These are phyloP conservation scores for Scleroderma citrinum DNA, from an alignment of 768 basidiomycete genomes.

Conservation along the genomic window DNA sequence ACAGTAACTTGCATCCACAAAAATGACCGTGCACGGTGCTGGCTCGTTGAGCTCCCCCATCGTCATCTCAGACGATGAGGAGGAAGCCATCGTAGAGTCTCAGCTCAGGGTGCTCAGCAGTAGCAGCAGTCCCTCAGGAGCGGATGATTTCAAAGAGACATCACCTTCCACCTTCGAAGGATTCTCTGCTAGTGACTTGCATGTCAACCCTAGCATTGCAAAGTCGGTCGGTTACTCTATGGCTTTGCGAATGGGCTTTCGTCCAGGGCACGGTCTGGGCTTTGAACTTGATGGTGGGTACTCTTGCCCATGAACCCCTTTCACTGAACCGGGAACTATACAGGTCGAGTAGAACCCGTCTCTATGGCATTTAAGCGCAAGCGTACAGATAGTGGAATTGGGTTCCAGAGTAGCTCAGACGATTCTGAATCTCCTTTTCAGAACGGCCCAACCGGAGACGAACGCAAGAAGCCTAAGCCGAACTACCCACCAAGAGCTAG, in stretches of 20 bases:
- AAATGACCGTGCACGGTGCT: conserved; percentile 8
- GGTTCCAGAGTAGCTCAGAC: conserved; percentile 4
- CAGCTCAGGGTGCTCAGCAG: conserved; percentile 1
- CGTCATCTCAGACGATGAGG: conserved; percentile 25
- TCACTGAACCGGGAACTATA: conserved; percentile 4
- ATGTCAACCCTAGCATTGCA: background rate
- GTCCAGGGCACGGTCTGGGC: conserved; percentile 10
- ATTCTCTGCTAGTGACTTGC: background rate
- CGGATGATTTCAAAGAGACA: background rate
- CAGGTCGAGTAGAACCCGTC: conserved; percentile 11
- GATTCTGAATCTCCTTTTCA: background rate
- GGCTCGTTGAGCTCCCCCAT: conserved; percentile 26
- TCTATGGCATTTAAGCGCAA: conserved; percentile 8
- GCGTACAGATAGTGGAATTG: conserved; percentile 9
- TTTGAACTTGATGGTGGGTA: conserved; percentile 10
- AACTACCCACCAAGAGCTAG: background rate
- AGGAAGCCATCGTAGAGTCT: conserved; percentile 11
- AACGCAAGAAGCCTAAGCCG: conserved; percentile 4
- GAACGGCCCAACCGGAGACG: background rate
- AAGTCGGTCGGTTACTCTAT: conserved; percentile 8
- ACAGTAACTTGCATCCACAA: background rate
- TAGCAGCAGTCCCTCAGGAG: background rate
- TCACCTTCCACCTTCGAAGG: background rate
- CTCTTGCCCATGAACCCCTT: background rate
- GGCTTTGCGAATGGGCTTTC: conserved; percentile 10